Evolutionary conservation across 371 early-diverging fungal genomes (phyloP).

Genomic region (Zychaea mexicana): DNA sequence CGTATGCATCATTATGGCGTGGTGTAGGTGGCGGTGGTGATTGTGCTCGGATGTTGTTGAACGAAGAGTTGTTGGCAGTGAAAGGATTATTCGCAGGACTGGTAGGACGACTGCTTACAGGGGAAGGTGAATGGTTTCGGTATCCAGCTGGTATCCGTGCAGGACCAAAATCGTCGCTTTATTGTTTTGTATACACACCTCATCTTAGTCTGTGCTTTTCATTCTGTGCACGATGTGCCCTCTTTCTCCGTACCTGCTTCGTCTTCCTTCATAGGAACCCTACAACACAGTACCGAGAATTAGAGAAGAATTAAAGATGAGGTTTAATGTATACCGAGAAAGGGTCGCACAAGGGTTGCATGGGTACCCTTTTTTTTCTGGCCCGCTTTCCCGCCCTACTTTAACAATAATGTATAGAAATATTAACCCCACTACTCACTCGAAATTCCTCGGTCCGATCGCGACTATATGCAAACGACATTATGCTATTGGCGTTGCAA

Average conservation of each 20-base stretch:
- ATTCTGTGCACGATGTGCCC: neutral
- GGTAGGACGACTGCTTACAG: neutral
- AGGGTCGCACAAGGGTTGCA: constrained; percentile 4
- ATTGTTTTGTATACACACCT: neutral
- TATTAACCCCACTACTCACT: constrained; percentile 10
- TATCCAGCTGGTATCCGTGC: constrained; percentile 27
- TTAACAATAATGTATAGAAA: neutral
- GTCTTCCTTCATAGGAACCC: constrained; percentile 12
- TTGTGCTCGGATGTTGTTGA: constrained; percentile 4
- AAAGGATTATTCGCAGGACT: constrained; percentile 2
- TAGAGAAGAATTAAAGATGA: too few species aligned
- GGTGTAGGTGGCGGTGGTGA: constrained; percentile 16
- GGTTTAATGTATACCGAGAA: neutral
- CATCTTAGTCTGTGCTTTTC: too few species aligned
- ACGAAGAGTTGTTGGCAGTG: neutral
- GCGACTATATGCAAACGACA: constrained; percentile 18
- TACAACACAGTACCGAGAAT: constrained; percentile 4
- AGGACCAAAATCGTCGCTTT: constrained; percentile 36
- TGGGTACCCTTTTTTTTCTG: neutral
- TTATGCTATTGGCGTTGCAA: neutral
- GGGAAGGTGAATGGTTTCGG: constrained; percentile 9
- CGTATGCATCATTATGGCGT: constrained; percentile 12
- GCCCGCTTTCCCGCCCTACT: neutral
- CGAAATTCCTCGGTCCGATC: constrained; percentile 25
- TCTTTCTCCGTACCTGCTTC: constrained; percentile 17